These are phyloP conservation scores for Mallotus japonicus DNA, from an alignment of 441 rosid species.

Conservation along the genomic window DNA sequence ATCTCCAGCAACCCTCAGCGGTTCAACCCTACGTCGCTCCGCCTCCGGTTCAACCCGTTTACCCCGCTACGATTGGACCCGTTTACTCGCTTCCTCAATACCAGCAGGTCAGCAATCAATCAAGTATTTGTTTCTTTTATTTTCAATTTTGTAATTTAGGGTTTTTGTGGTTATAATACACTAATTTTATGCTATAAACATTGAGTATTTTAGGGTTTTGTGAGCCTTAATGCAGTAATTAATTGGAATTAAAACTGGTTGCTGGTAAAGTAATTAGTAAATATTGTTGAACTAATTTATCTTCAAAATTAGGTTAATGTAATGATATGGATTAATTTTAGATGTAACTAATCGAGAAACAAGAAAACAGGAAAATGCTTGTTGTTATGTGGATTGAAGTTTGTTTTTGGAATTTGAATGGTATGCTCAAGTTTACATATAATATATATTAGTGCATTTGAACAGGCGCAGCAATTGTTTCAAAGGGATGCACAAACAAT, in stretches of 20 bases:
- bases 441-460: constrained; percentile 5
- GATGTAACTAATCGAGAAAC: neutral
- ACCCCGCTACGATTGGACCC: constrained; percentile 52
- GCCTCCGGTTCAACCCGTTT: constrained; percentile 39
- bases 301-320: neutral
- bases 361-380: neutral
- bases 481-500: constrained; percentile 91
- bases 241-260: neutral
- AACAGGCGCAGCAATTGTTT: constrained; percentile 84
- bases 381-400: neutral
- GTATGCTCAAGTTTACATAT: neutral
- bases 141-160: neutral
- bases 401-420: neutral
- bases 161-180: neutral
- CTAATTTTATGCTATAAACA: too few species aligned
- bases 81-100: constrained; percentile 76
- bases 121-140: neutral
- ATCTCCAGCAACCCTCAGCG: constrained; percentile 35
- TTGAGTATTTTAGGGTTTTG: too few species aligned
- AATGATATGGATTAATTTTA: neutral
- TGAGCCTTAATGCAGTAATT: too few species aligned
- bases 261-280: too few species aligned
- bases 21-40: constrained; percentile 43
- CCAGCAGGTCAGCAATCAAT: constrained; percentile 53
- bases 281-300: neutral